phyloP scores from a whole-genome alignment of 208 protist genomes.

The Wallacemonas sp. region DNA sequence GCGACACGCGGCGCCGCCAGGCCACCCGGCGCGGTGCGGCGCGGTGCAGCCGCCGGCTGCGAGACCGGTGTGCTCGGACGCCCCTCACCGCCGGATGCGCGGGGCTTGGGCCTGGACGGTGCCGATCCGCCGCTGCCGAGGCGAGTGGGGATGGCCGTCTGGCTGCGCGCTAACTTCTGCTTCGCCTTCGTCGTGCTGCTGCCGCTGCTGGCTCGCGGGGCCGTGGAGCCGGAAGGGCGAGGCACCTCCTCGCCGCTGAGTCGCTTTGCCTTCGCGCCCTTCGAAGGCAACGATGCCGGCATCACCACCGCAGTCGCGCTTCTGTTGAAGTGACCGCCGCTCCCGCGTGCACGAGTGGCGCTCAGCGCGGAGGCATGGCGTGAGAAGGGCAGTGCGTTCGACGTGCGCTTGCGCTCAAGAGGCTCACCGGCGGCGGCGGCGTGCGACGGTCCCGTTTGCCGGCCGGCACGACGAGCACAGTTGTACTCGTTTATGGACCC shows the following conservation, averaged over 20 bases:
- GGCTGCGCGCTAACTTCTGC: slow-evolving; percentile 21
- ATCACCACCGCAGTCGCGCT: slow-evolving; percentile 3
- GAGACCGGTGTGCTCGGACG: neutral
- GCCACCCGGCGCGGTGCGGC: neutral
- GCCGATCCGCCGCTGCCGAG: neutral
- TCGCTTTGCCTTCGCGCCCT: neutral
- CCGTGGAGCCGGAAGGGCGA: no score
- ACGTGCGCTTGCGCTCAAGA: slow-evolving; percentile 7
- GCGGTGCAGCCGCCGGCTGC: neutral
- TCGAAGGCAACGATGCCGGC: neutral
- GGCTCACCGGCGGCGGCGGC: neutral
- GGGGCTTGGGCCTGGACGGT: neutral
- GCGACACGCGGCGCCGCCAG: neutral
- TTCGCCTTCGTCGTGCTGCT: neutral
- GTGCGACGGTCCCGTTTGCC: neutral
- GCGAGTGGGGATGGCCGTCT: slow-evolving; percentile 15
- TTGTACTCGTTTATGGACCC: slow-evolving; percentile 52
- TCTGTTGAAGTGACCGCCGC: neutral
- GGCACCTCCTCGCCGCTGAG: no score
- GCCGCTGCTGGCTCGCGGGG: neutral
- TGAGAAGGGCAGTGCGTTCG: slow-evolving; percentile 3
- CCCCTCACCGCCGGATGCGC: neutral
- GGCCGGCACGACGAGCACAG: slow-evolving; percentile 41
- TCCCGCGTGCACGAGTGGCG: neutral
- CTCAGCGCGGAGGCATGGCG: neutral